Conservation (phyloP, 371 early-diverging fungal species). For the Syncephalastrum sp. region DNA sequence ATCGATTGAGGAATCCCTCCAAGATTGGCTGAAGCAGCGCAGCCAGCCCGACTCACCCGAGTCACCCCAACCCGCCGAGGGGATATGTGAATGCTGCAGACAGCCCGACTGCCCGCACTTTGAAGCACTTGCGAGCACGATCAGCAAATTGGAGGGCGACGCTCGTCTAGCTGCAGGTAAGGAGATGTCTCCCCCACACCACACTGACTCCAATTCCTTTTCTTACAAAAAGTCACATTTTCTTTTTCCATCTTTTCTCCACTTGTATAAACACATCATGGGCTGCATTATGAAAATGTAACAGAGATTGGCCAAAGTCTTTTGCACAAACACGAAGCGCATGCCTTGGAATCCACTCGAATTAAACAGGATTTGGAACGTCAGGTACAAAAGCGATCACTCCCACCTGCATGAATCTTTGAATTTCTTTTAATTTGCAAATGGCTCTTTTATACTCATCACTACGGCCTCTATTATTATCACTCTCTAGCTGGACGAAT, state of each 20-base stretch:
- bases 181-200: not conserved
- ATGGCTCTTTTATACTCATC: not conserved
- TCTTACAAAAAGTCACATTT: not conserved
- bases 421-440: conserved; percentile 1
- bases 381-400: conserved; percentile 22
- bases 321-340: conserved; percentile 42
- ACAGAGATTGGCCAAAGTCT: conserved; percentile 48
- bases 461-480: not conserved
- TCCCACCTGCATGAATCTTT: not conserved
- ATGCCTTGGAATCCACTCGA: conserved; percentile 29
- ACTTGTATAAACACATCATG: not conserved
- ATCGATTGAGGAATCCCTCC: conserved; percentile 37
- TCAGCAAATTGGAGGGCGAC: conserved; percentile 42
- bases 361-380: conserved; percentile 26
- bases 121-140: conserved; percentile 24
- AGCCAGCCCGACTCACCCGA: conserved; percentile 20
- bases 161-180: conserved; percentile 49
- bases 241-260: not conserved
- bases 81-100: conserved; percentile 38
- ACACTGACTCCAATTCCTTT: not conserved
- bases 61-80: conserved; percentile 16
- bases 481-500: conserved; percentile 20
- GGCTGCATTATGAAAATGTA: not conserved
- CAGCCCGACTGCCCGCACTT: conserved; percentile 28
- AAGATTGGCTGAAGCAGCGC: conserved; percentile 34